Evolutionary conservation across 306 rosid genomes (phyloP).

Genomic region (Vigna reflexopilosa): DNA sequence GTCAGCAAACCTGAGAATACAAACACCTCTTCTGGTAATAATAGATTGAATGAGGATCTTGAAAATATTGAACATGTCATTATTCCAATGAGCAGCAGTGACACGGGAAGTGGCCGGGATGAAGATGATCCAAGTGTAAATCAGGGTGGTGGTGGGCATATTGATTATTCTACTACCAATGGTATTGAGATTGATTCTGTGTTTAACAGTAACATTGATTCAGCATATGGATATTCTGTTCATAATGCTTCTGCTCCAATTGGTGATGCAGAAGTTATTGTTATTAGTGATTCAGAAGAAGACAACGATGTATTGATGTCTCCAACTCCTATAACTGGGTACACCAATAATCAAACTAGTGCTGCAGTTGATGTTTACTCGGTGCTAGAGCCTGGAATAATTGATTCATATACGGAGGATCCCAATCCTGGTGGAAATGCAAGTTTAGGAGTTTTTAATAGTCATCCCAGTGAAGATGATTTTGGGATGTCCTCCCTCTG

Average conservation of each 20-base stretch:
- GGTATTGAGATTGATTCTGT: conserved; percentile 84
- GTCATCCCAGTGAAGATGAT: conserved; percentile 65
- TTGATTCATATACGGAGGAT: conserved; percentile 71
- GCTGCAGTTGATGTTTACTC: conserved; percentile 61
- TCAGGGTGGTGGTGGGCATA: conserved; percentile 74
- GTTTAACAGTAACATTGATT: conserved; percentile 61
- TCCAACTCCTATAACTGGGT: conserved; percentile 61
- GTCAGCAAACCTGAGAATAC: conserved; percentile 77
- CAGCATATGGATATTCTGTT: conserved; percentile 68
- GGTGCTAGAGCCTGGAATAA: conserved; percentile 61
- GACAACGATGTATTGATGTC: conserved; percentile 67
- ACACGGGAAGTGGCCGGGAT: conserved; percentile 84
- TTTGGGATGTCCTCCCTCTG: conserved; percentile 70
- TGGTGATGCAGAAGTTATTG: conserved; percentile 75
- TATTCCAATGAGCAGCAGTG: conserved; percentile 97
- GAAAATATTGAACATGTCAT: conserved; percentile 70
- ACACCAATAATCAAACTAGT: conserved; percentile 56
- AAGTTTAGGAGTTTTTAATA: conserved; percentile 71
- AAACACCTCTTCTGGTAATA: conserved; percentile 65
- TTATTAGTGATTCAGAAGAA: conserved; percentile 92
- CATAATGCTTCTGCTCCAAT: conserved; percentile 57
- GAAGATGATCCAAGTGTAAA: conserved; percentile 95
- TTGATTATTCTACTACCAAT: conserved; percentile 68
- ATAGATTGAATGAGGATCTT: conserved; percentile 56
- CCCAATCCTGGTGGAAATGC: conserved; percentile 67